Evolutionary conservation across 164 flowering plant species (phyloP).

Genomic region (Annona cherimola): DNA sequence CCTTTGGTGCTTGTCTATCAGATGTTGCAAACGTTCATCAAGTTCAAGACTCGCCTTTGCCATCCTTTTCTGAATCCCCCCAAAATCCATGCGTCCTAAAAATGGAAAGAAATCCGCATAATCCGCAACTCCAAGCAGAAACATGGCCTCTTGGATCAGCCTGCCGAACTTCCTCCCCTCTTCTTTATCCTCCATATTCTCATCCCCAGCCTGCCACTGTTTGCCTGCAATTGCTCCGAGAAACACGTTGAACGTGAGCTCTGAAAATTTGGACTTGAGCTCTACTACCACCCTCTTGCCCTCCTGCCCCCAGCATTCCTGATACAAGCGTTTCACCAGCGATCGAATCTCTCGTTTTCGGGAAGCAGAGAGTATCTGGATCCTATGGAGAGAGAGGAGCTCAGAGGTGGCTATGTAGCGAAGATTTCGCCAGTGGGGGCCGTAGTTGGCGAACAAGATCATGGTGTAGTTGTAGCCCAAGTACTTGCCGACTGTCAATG

Average conservation of each 20-base stretch:
- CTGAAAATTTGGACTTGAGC: constrained; percentile 6
- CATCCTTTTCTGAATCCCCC: constrained; percentile 16
- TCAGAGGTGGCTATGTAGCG: constrained; percentile 13
- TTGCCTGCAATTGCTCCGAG: constrained; percentile 20
- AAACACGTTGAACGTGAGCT: constrained; percentile 17
- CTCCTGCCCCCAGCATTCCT: no score
- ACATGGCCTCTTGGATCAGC: constrained; percentile 3
- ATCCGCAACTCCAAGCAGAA: background rate
- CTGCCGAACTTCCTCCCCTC: constrained; percentile 15
- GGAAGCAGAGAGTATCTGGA: constrained; percentile 5
- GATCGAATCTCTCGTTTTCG: constrained; percentile 19
- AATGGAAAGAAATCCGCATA: constrained; percentile 24
- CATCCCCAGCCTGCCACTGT: constrained; percentile 11
- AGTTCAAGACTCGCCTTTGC: background rate
- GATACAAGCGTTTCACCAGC: constrained; percentile 4
- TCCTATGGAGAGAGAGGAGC: constrained; percentile 12
- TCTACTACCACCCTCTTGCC: background rate
- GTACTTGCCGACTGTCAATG: constrained; percentile 12
- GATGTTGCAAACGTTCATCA: constrained; percentile 18
- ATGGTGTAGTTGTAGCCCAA: constrained; percentile 16
- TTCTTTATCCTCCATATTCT: constrained; percentile 10
- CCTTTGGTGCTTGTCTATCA: constrained; percentile 13
- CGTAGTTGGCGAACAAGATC: constrained; percentile 10
- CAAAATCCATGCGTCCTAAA: constrained; percentile 20
- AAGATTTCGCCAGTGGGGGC: constrained; percentile 20